Evolutionary conservation across 495 filamentous ascomycete species (phyloP), one percentile per base, ranked within the genome.

Genomic region (Bathelium albidoporum): DNA sequence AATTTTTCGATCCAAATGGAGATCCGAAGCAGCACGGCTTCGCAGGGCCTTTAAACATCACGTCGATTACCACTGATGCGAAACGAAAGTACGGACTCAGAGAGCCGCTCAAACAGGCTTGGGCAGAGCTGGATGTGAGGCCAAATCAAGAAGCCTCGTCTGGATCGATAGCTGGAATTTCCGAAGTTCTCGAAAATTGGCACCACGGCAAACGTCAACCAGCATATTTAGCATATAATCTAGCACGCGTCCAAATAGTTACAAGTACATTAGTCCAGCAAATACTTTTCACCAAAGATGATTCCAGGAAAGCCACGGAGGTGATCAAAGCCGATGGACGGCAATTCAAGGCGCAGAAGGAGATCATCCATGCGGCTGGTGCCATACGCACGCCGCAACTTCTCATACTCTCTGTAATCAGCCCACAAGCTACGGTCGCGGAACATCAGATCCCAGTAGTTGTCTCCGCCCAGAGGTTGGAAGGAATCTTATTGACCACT

Each of bases 361-460:
- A 67, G 31, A 63, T 67, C 3, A 67, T 67, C 0, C 24, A 66
- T 22, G 24, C 12, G n/a, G 55, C 52, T 32, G 65, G 65, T 0
- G 31, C 59, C 4, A 24, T 67, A 1, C 65, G 45, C 31, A 28
- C 63, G 20, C 65, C 65, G 16, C 63, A 65, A 32, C 4, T 60
- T 12, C 63, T 67, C 41, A 63, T 61, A 41, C 63, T 65, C 39
- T 65, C 63, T 11, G 65, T 63, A 5, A 65, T 67, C 45, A 63
- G 65, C 18, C 36, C 36, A 41, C 36, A 16, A 16, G 16, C 16
- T 41, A 16, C 16, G 7, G 7, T 41, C 36, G 16, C 7, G 7
- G 7, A 5, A 5, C 36, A 41, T 16, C 7, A 16, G 7, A 41
- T 41, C 36, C 7, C 36, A 7, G 7, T 16, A 41, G 16, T 41